Percentiles rank a stretch among this genome's conserved stretches.
Evolutionary conservation across 2,329 filamentous ascomycete genomes (phyloP).

Genomic region (Metarhizium album): DNA sequence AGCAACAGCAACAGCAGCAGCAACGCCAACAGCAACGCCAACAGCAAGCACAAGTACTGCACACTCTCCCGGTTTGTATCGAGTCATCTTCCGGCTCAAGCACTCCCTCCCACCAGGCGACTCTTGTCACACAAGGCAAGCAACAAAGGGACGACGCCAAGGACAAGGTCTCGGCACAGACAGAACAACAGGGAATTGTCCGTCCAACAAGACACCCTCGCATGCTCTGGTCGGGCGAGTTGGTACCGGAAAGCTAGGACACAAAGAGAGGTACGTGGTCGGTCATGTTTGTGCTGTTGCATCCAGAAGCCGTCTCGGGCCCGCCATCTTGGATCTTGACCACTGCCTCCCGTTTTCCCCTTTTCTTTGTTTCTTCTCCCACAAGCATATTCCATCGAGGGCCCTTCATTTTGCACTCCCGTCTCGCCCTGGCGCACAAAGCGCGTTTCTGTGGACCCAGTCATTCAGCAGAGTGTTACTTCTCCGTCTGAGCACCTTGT

Average conservation of each 20-base stretch:
- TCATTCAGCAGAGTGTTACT: neutral
- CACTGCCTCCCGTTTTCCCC: neutral
- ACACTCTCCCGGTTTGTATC: no score
- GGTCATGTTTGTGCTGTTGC: neutral
- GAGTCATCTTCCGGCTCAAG: no score
- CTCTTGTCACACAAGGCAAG: no score
- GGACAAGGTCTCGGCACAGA: no score
- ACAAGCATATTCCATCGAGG: neutral
- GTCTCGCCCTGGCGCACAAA: neutral
- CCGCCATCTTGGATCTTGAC: neutral
- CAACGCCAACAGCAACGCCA: neutral
- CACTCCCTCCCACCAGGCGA: no score
- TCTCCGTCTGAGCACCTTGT: neutral
- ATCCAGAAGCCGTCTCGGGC: neutral
- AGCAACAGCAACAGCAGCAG: neutral
- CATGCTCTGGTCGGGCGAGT: no score
- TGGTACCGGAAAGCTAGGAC: neutral
- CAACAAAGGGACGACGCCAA: no score
- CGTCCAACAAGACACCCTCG: no score
- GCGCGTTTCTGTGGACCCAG: neutral
- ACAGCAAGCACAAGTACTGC: no score
- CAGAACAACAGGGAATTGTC: no score
- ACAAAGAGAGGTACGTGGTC: neutral
- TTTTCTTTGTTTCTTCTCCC: neutral
- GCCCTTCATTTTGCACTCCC: neutral